Base-by-base conservation (phyloP, 176 grass and related monocot genomes). In the Elaeis guineensis region DNA sequence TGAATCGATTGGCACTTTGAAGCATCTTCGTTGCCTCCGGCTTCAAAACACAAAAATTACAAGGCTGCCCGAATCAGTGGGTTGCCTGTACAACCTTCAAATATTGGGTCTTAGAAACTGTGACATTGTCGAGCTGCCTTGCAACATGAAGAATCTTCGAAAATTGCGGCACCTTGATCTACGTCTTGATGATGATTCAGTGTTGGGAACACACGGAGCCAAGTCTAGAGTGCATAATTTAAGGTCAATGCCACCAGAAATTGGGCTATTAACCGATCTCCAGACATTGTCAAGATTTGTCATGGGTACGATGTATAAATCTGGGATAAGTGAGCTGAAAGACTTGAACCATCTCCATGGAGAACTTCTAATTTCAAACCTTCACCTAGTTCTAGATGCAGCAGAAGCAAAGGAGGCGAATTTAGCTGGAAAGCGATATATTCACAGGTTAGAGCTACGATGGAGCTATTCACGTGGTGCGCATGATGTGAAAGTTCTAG, bases 341-440 rank as follows among this genome's bases (percentile, higher is more conserved):
- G 25, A 77, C 52, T 55, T 77, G 22, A 69, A 77, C 25, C 24
- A 60, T 35, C 64, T 68, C 2, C 58, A 32, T 21, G 64, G 64
- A 30, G 63, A 58, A 11, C 63, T 77, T 23, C 21, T 21, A 21
- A 55, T 77, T 25, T 49, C 24, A 49, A 55, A 49, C 16, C 66
- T 77, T 35, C 54, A 58, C 22, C 53, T 30, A 35, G 59, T 69
- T 29, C 16, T 39, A 16, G 48, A 18, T 16, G 50, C 35, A 44
- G 54, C 28, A 66, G 64, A 69, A 44, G 62, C 39, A 3, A 16
- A 29, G 3, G 50, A 66, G 18, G 53, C 64, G 17, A 59, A 28
- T 44, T 54, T 77, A 6, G 8, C 28, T 28, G 51, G 39, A 18
- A 77, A 69, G 55, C 35, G 16, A 25, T 21, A 62, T n/a, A 60